phyloP scores from a whole-genome alignment of 257 asterid species.

The Solanum etuberosum region DNA sequence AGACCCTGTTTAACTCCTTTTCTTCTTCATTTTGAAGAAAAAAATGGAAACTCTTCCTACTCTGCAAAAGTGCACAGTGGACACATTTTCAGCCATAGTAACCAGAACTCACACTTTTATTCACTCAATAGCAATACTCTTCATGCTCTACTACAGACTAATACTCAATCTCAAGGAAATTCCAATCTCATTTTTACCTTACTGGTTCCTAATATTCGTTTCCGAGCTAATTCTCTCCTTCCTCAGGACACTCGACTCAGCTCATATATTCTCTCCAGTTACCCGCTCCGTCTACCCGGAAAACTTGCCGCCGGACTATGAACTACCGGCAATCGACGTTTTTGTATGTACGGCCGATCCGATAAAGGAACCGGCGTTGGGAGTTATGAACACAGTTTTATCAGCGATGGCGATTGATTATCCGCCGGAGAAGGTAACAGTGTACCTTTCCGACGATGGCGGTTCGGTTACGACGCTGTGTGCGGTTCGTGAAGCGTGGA shows the following conservation, averaged over 20 bases:
- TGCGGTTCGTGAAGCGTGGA: slow-evolving; percentile 32
- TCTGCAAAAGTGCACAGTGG: not conserved
- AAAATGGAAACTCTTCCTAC: not conserved
- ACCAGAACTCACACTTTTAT: slow-evolving; percentile 23
- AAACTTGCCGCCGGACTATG: slow-evolving; percentile 19
- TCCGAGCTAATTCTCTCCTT: slow-evolving; percentile 24
- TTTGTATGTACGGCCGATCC: slow-evolving; percentile 49
- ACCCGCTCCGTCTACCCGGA: slow-evolving; percentile 19
- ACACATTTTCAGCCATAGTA: slow-evolving; percentile 1
- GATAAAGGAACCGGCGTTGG: slow-evolving; percentile 36
- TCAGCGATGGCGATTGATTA: slow-evolving; percentile 45
- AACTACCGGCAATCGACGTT: slow-evolving; percentile 34
- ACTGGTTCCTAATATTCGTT: slow-evolving; percentile 2
- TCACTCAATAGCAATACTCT: slow-evolving; percentile 13
- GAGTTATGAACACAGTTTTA: slow-evolving; percentile 45
- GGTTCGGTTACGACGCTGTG: slow-evolving; percentile 23
- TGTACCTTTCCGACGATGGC: slow-evolving; percentile 46
- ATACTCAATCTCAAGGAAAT: not conserved
- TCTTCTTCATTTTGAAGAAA: not conserved
- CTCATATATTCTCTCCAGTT: slow-evolving; percentile 21
- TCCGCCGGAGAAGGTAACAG: slow-evolving; percentile 36
- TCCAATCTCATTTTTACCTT: slow-evolving; percentile 17
- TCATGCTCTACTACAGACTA: slow-evolving; percentile 27
- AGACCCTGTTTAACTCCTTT: not conserved
- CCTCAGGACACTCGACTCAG: slow-evolving; percentile 25